A percentile compares a stretch with the other conserved stretches of the same genome.
Evolutionary conservation across 2,329 filamentous ascomycete genomes (phyloP).

Genomic region (Penicillium sp.): DNA sequence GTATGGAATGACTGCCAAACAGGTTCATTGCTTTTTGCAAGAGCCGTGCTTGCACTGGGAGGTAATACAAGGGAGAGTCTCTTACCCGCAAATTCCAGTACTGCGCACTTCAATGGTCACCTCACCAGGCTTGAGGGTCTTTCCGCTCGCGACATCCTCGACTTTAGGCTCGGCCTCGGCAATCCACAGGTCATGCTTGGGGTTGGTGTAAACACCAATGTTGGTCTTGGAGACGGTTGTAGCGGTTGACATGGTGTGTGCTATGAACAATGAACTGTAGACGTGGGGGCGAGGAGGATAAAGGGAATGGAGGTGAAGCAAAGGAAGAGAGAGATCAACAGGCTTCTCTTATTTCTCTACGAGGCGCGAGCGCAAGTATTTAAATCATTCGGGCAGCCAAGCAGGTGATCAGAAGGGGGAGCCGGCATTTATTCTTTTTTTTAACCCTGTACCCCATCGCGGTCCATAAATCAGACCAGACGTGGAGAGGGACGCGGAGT

Average conservation of each 20-base stretch:
- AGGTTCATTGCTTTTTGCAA: neutral
- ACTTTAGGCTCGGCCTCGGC: conserved; percentile 76
- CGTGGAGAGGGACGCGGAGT: conserved; percentile 13
- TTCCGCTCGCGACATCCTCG: conserved; percentile 72
- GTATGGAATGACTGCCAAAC: neutral
- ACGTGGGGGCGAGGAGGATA: neutral
- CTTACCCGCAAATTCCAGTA: conserved; percentile 93
- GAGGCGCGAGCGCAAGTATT: conserved; percentile 6
- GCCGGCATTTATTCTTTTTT: conserved; percentile 1
- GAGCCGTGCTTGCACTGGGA: too few species aligned
- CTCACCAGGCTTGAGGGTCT: conserved; percentile 76
- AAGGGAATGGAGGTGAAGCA: conserved; percentile 14
- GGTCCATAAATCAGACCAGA: conserved; percentile 2
- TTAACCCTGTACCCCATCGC: conserved; percentile 1
- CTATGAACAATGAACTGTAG: neutral
- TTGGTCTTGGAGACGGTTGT: conserved; percentile 72
- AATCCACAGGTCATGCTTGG: conserved; percentile 89
- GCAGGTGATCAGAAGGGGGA: conserved; percentile 11
- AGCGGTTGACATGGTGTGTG: conserved; percentile 38
- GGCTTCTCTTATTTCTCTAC: neutral
- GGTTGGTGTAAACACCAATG: conserved; percentile 96
- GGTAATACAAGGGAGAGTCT: conserved; percentile 11
- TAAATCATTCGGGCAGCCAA: conserved; percentile 7
- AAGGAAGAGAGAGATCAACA: conserved; percentile 18
- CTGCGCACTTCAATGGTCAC: conserved; percentile 89